Evolutionary conservation across 805 yeast species (phyloP), one percentile per base, ranked within the genome.

Genomic region (Wickerhamomyces chaumierensis): DNA sequence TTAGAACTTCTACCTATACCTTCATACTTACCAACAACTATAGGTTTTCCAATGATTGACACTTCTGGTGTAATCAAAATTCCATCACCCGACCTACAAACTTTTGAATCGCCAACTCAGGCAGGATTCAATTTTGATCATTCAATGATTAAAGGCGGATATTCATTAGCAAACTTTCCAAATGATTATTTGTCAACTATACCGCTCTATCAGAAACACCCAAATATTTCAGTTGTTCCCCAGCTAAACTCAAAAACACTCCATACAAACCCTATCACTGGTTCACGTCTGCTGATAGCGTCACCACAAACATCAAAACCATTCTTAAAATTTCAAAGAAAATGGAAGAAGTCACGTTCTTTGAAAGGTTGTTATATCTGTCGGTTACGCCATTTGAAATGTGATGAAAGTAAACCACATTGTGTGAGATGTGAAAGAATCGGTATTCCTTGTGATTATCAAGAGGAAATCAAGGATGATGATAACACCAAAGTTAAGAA

Each of bases 371-470:
- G 78, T 49, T 64, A 69, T 51, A 68, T 73, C 4, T 76, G 82
- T 49, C 66, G 81, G 34, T 69, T 71, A 42, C 65, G 82, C 39
- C 76, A 75, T 50, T 68, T 75, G 56, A 75, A 74, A 51, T 76
- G 83, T 56, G 81, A 76, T 52, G 80, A 75, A 49, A 63, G 62
- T 31, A 66, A 65, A 37, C 81, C 82, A 6, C 66, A 64, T 17
- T 76, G 82, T 53, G 62, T 57, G 36, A 72, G 72, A 51, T 61
- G 80, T 51, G 55, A 61, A 33, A 65, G 62, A 36, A 39, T 38
- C 9, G 34, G 32, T 2, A 31, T 36, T 7, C 2, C 7, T 3
- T 48, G 49, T 34, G 46, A 46, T 8, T 46, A 34, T 27, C 46
- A 48, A 15, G 18, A 20, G 2, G 17, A 15, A 3, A 18, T 17